Evolutionary conservation across 331 rosid genomes (phyloP).

Genomic region (Acacia concinna): DNA sequence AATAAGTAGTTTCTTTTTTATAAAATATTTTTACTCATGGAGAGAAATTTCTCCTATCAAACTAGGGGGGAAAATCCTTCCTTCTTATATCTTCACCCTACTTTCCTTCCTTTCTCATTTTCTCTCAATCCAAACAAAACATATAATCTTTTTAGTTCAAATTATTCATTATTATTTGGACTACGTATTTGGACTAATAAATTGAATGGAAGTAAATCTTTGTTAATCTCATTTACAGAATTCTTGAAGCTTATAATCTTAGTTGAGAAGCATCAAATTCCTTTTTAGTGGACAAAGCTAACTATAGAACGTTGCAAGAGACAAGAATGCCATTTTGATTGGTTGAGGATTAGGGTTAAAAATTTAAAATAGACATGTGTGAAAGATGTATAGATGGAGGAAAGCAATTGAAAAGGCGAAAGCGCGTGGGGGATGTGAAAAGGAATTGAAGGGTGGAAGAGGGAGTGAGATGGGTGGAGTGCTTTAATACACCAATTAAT

Average conservation of each 20-base stretch:
- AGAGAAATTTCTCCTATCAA: too few species aligned
- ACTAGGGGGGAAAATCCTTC: too few species aligned
- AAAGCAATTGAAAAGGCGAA: not conserved
- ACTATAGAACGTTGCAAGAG: not conserved
- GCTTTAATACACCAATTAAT: slow-evolving; percentile 61
- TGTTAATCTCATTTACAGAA: not conserved
- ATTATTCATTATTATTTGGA: not conserved
- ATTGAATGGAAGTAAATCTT: not conserved
- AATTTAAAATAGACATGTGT: not conserved
- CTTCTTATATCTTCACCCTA: too few species aligned
- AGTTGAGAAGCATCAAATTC: not conserved
- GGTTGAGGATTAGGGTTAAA: not conserved
- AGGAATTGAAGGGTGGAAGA: slow-evolving; percentile 28
- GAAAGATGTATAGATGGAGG: not conserved
- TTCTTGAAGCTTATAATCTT: not conserved
- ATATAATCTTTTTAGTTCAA: too few species aligned
- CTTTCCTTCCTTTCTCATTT: too few species aligned
- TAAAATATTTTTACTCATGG: too few species aligned
- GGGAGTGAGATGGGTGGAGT: slow-evolving; percentile 59
- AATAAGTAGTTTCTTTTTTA: too few species aligned
- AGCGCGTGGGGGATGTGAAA: not conserved
- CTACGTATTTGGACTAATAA: not conserved
- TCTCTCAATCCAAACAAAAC: too few species aligned
- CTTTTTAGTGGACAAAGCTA: not conserved
- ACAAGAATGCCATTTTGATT: not conserved